phyloP scores from a whole-genome alignment of 345 rosid genomes.

The Moricandia arvensis region DNA sequence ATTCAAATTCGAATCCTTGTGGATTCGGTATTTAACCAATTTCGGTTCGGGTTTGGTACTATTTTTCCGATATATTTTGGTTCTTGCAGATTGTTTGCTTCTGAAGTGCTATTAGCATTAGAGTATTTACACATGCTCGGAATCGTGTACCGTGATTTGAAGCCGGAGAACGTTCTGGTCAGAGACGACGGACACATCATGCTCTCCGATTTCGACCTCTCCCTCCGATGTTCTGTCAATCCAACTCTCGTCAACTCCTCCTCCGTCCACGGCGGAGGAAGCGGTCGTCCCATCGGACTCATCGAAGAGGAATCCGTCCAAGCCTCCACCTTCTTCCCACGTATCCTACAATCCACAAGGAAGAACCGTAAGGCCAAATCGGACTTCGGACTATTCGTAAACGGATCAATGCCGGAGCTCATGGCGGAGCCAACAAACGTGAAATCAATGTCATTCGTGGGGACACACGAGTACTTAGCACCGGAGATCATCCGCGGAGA shows the following conservation, averaged over 20 bases:
- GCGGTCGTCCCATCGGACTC: conserved; percentile 43
- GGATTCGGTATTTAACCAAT: not conserved
- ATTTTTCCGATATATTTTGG: not conserved
- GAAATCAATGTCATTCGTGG: conserved; percentile 89
- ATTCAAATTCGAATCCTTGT: not conserved
- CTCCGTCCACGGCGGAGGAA: conserved; percentile 42
- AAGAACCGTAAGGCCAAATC: conserved; percentile 86
- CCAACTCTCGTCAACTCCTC: conserved; percentile 91
- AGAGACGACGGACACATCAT: conserved; percentile 87
- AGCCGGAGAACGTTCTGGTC: conserved; percentile 88
- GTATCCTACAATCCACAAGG: conserved; percentile 63
- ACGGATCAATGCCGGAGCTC: conserved; percentile 74
- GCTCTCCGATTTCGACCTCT: conserved; percentile 90
- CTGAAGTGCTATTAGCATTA: conserved; percentile 83
- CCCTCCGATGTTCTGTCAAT: conserved; percentile 81
- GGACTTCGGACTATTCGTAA: conserved; percentile 60
- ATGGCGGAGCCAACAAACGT: conserved; percentile 97
- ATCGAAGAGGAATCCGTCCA: conserved; percentile 62
- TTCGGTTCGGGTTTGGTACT: not conserved
- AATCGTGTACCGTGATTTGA: conserved; percentile 82
- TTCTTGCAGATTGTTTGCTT: conserved; percentile 72
- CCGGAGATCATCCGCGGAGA: conserved; percentile 94
- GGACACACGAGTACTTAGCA: conserved; percentile 89
- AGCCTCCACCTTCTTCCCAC: conserved; percentile 72
- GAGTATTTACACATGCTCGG: conserved; percentile 96